phyloP scores from a whole-genome alignment of 345 rosid genomes.

The Eucalyptus sp. region DNA sequence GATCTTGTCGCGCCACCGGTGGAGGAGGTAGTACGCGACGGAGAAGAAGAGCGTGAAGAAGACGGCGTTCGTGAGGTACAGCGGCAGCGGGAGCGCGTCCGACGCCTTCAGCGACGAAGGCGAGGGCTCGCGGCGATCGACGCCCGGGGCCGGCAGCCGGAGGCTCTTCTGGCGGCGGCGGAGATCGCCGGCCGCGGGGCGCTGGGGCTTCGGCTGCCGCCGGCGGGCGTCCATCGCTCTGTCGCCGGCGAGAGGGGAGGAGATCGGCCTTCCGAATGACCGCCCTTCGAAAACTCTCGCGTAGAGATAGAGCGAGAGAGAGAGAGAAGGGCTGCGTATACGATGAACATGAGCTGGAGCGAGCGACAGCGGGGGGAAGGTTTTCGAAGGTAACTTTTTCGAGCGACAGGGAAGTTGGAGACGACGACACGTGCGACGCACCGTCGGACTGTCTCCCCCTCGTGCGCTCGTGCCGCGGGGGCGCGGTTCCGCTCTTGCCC shows the following conservation, averaged over 20 bases:
- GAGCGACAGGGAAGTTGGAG: not conserved
- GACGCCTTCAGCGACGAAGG: slow-evolving; percentile 36
- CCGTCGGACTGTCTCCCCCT: not conserved
- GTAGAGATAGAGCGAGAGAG: not conserved
- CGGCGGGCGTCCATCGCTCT: slow-evolving; percentile 39
- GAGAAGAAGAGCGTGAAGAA: slow-evolving; percentile 92
- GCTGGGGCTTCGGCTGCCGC: slow-evolving; percentile 19
- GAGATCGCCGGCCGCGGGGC: not conserved
- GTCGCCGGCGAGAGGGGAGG: not conserved
- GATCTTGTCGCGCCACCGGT: slow-evolving; percentile 94
- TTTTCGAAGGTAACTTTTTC: not conserved
- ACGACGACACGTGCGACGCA: not conserved
- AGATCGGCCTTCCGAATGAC: not conserved
- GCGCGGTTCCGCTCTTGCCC: not conserved
- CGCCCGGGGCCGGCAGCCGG: not conserved
- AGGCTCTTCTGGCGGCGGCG: not conserved
- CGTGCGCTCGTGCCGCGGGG: not conserved
- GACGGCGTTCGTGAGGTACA: slow-evolving; percentile 63
- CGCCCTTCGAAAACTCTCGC: not conserved
- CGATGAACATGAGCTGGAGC: not conserved
- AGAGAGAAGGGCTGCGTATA: not conserved
- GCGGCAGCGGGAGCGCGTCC: slow-evolving; percentile 78
- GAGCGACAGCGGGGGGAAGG: not conserved
- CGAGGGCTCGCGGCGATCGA: not conserved
- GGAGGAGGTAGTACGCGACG: slow-evolving; percentile 75